Conservation (phyloP, 2,329 filamentous ascomycete species). For the Orbilia quercus region DNA sequence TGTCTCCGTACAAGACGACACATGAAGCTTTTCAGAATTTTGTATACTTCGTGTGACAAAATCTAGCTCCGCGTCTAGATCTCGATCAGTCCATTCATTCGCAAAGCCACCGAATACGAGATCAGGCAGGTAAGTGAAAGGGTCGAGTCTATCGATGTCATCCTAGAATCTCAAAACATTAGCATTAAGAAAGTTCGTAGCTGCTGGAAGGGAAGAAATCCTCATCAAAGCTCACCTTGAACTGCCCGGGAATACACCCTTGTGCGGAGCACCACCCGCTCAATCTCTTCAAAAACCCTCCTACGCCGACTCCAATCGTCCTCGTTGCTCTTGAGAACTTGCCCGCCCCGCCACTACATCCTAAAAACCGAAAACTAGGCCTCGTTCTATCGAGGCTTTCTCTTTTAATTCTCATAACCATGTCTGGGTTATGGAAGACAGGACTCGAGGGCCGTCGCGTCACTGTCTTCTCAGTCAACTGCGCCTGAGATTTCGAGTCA, state of each 20-base stretch:
- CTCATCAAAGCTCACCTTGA: slow-evolving; percentile 29
- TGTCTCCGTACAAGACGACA: slow-evolving; percentile 48
- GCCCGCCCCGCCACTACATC: slow-evolving; percentile 51
- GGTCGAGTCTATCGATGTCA: slow-evolving; percentile 53
- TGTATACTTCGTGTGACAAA: slow-evolving; percentile 51
- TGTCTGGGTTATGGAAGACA: slow-evolving; percentile 26
- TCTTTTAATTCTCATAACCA: slow-evolving; percentile 47
- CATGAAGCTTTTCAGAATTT: slow-evolving; percentile 50
- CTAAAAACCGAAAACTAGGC: slow-evolving; percentile 52
- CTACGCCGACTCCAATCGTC: slow-evolving; percentile 51
- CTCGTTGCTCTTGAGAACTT: slow-evolving; percentile 52
- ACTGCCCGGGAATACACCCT: slow-evolving; percentile 49
- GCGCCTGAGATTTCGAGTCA: slow-evolving; percentile 50
- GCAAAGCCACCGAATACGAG: slow-evolving; percentile 55
- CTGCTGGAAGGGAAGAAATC: too few relatives aligned
- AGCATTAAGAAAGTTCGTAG: not conserved
- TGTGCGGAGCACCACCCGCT: slow-evolving; percentile 55
- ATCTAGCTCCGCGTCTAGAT: slow-evolving; percentile 42
- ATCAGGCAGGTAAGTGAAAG: slow-evolving; percentile 51
- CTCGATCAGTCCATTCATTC: slow-evolving; percentile 51
- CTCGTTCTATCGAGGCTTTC: slow-evolving; percentile 50
- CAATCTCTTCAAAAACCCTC: slow-evolving; percentile 48
- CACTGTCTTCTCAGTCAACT: slow-evolving; percentile 47
- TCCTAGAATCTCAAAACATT: slow-evolving; percentile 33
- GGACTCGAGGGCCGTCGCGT: slow-evolving; percentile 41